phyloP scores from a whole-genome alignment of 495 filamentous ascomycete genomes.

The Xylaria curta region DNA sequence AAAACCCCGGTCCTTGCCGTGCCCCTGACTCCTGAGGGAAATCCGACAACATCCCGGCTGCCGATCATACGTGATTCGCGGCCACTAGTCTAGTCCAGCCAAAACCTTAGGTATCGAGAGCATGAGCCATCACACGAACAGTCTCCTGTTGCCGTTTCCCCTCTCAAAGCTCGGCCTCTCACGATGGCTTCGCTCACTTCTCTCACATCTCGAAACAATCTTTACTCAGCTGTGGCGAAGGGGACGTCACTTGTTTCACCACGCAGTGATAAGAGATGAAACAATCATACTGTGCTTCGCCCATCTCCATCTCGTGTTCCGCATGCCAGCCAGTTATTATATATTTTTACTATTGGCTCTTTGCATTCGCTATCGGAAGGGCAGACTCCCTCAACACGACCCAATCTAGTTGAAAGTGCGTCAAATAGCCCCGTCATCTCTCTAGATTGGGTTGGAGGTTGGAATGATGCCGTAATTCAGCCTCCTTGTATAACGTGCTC shows the following conservation, averaged over 20 bases:
- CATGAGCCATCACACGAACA: neutral
- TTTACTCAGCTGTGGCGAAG: conserved; percentile 16
- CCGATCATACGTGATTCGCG: conserved; percentile 37
- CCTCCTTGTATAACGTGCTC: neutral
- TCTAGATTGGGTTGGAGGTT: neutral
- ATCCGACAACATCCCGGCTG: conserved; percentile 31
- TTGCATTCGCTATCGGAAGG: conserved; percentile 1
- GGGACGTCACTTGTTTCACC: conserved; percentile 35
- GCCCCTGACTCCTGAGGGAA: conserved; percentile 28
- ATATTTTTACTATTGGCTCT: neutral
- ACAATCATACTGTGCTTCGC: conserved; percentile 11
- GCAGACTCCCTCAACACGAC: neutral
- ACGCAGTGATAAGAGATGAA: conserved; percentile 17
- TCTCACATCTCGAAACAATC: conserved; percentile 15
- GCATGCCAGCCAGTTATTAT: conserved; percentile 6
- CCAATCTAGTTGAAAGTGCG: neutral
- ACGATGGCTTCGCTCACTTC: neutral
- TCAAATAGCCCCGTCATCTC: neutral
- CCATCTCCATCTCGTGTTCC: neutral
- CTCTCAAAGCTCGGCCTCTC: neutral
- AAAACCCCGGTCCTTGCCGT: conserved; percentile 30
- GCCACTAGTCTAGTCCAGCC: neutral
- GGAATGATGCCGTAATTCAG: conserved; percentile 13
- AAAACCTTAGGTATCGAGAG: neutral
- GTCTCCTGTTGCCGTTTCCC: conserved; percentile 27